phyloP scores from a whole-genome alignment of 2,329 filamentous ascomycete genomes.

The Fusarium incarnatum region DNA sequence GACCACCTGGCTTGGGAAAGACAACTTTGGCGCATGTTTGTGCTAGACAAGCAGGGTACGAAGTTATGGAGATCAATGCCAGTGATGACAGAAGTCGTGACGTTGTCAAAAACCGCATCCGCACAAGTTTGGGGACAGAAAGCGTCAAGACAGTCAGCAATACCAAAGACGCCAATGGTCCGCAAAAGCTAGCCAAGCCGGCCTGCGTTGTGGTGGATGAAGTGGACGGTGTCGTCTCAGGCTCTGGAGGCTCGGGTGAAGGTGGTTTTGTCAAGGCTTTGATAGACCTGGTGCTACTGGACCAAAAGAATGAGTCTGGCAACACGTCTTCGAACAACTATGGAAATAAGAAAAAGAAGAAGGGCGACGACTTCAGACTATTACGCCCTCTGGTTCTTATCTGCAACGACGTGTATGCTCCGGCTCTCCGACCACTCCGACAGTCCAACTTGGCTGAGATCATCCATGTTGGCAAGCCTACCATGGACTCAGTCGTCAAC shows the following conservation, averaged over 20 bases:
- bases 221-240: slow-evolving; percentile 91
- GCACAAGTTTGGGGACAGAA: slow-evolving; percentile 92
- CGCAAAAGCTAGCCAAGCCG: slow-evolving; percentile 81
- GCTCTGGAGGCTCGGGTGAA: slow-evolving; percentile 81
- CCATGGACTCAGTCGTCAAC: slow-evolving; percentile 84
- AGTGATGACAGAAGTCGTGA: slow-evolving; percentile 92
- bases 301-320: slow-evolving; percentile 77
- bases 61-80: slow-evolving; percentile 96
- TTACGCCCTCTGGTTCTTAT: slow-evolving; percentile 91
- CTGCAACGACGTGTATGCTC: slow-evolving; percentile 97
- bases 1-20: slow-evolving; percentile 93
- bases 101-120: slow-evolving; percentile 90
- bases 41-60: slow-evolving; percentile 93
- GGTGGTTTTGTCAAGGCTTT: slow-evolving; percentile 95
- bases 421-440: slow-evolving; percentile 86
- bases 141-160: slow-evolving; percentile 84
- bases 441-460: slow-evolving; percentile 88
- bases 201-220: slow-evolving; percentile 96
- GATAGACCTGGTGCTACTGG: slow-evolving; percentile 87
- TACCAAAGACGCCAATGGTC: slow-evolving; percentile 63
- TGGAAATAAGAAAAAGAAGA: slow-evolving; percentile 68
- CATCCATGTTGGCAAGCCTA: slow-evolving; percentile 89
- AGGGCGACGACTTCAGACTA: slow-evolving; percentile 87
- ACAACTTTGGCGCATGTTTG: slow-evolving; percentile 97
- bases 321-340: slow-evolving; percentile 43